Base-by-base conservation (phyloP, 306 rosid genomes). In the Lagenaria siceraria region DNA sequence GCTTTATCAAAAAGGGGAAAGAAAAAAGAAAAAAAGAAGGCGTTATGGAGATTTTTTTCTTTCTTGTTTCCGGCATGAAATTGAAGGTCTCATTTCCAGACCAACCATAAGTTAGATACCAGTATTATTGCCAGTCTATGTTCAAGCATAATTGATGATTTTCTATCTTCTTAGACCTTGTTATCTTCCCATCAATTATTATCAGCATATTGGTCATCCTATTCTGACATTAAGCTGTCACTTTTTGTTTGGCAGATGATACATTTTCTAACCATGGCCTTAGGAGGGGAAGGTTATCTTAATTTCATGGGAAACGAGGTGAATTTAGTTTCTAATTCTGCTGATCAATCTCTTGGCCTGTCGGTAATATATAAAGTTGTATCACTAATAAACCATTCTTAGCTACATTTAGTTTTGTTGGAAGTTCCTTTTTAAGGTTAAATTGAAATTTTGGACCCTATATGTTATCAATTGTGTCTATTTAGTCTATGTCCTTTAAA, bases 301-400 rank as follows among this genome's bases (percentile, higher is more conserved):
- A 94, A 90, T 83, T 94, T 94, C 86, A 94, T 94, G 98, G 97
- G 97, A 83, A 94, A 94, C 83, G 98, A 94, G 96, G 98, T 94
- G 84, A 80, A 85, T 69, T 38, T 70, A 77, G 56, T 81, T 55
- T 60, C 79, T 70, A 53, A 77, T 43, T 43, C 70, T 89, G 58
- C 33, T 75, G 33, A 52, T 40, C 24, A 5, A 42, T 24, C 38
- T 25, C 56, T 70, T 70, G 27, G 43, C 24, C 4, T 61, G 40
- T 61, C 2, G 40, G 6, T 61, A 61, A 51, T 51, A 51, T 27
- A 60, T 60, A 7, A 13, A 61, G 68, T 59, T 22, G 4, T 61
- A 29, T 61, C 68, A 5, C 68, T 62, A 29, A 27, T 62, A 17
- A 66, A 4, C 10, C 3, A 1, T 10, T 68, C 29, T 42, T 43